Conservation (phyloP, 2,329 filamentous ascomycete species). For the Westerdykella sp. region DNA sequence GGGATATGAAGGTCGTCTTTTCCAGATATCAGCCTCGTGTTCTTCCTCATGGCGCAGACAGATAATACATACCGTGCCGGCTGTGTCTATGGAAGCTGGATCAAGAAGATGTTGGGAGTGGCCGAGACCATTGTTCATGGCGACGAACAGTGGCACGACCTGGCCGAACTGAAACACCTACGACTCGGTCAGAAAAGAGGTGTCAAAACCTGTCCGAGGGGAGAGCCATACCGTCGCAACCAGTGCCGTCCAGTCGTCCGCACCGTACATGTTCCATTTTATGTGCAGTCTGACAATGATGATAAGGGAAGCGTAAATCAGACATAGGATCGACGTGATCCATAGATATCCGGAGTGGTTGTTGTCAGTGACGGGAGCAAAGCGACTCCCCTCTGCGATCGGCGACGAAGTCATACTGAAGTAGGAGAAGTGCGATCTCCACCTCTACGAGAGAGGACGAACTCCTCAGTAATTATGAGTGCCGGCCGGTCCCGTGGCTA, state of each 20-base stretch:
- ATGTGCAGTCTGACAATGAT: constrained; percentile 11
- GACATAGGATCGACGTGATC: constrained; percentile 9
- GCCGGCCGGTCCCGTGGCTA: neutral
- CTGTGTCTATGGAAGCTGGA: neutral
- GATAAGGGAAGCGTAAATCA: constrained; percentile 12
- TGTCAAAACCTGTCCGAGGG: neutral
- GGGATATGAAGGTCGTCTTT: constrained; percentile 16
- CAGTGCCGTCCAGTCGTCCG: constrained; percentile 7
- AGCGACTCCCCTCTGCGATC: constrained; percentile 5
- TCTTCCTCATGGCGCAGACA: no score
- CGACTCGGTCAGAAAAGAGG: neutral
- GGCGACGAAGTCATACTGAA: neutral
- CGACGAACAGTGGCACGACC: constrained; percentile 9
- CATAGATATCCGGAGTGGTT: constrained; percentile 11
- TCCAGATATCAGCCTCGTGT: no score
- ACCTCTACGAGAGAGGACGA: neutral
- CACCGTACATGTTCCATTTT: constrained; percentile 15
- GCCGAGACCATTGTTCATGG: constrained; percentile 9
- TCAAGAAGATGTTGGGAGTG: constrained; percentile 5
- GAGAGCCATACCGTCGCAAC: constrained; percentile 9
- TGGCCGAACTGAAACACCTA: constrained; percentile 10
- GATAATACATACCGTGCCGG: constrained; percentile 3
- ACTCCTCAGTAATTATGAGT: neutral
- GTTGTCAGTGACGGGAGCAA: constrained; percentile 6
- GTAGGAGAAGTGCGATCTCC: neutral